Conservation (phyloP, 495 filamentous ascomycete species). For the Tuber indicum region DNA sequence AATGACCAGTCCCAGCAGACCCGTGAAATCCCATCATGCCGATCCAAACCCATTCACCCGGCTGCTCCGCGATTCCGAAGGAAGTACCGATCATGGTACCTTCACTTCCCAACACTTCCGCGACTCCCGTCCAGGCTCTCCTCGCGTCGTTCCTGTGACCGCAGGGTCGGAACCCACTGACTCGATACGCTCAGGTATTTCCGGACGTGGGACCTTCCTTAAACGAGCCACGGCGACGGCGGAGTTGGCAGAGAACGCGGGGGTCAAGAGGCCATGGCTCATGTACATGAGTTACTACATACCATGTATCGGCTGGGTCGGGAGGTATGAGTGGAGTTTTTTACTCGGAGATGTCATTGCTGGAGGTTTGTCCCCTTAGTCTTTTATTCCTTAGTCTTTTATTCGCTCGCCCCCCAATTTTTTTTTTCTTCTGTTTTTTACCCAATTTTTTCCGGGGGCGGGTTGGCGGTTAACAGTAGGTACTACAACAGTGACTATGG, state of each 20-base stretch:
- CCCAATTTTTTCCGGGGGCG: background rate
- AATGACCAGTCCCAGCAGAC: conserved; percentile 21
- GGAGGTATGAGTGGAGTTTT: conserved; percentile 72
- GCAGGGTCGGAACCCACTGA: background rate
- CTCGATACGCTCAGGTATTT: conserved; percentile 16
- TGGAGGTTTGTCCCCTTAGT: conserved; percentile 37
- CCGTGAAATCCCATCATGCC: background rate
- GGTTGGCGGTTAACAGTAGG: background rate
- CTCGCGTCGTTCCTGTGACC: background rate
- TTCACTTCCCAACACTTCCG: conserved; percentile 28
- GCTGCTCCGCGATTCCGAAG: conserved; percentile 15
- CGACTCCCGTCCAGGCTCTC: conserved; percentile 29
- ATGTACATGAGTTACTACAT: conserved; percentile 94
- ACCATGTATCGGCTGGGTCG: conserved; percentile 80
- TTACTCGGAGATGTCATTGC: conserved; percentile 81
- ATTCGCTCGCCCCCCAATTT: background rate
- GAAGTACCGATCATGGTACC: conserved; percentile 23
- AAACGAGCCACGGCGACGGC: conserved; percentile 37
- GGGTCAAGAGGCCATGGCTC: conserved; percentile 38
- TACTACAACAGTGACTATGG: conserved; percentile 64
- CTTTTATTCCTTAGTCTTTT: background rate
- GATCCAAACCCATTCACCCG: conserved; percentile 32
- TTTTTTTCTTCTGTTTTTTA: background rate
- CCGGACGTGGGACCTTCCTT: conserved; percentile 32
- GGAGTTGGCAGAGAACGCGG: conserved; percentile 32